Evolutionary conservation across 176 grass and related monocot species (phyloP), one percentile per base, ranked within the genome.

Genomic region (Triticum turgidum): DNA sequence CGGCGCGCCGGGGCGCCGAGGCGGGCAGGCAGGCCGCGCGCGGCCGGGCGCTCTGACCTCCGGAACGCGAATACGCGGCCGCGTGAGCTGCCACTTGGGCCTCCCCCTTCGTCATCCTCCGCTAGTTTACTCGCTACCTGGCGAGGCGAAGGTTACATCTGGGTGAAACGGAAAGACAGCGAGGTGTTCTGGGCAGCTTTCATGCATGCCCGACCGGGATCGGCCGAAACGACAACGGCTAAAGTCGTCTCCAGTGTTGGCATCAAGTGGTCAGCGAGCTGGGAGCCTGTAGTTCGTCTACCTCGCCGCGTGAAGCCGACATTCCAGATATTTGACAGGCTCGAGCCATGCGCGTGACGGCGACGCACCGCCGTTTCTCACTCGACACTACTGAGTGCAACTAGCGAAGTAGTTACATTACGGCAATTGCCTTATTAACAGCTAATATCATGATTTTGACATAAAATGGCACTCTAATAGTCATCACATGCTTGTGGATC

Each of bases 51-150:
- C 54, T 21, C 22, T 15, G n/a, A 20, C 11, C 70, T 4, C 4
- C 68, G 39, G 42, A 75, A 75, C 73, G 73, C 73, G 73, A 52
- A 51, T 76, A 76, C 73, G 0, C 73, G 73, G 73, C 73, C 73
- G 44, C 45, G 73, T 76, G 45, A 76, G 44, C 73, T 32, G 73
- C 24, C 73, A 76, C 42, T 76, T 76, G 73, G 72, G 72, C 24
- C 14, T 10, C 22, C 69, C 24, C 0, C 27, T 49, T 15, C 44
- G 25, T 74, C n/a, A 27, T 75, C 45, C 72, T 17, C 22, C n/a
- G 22, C 4, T 75, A 10, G 13, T 76, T 76, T 76, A 76, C 73
- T 76, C 42, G 73, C 73, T 2, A 51, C 24, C 41, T 9, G 24
- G 42, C 13, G 13, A 49, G 13, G 42, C 29, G 24, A 75, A 51